These are phyloP conservation scores for Blastomyces gilchristii DNA, from an alignment of 2,329 filamentous ascomycete species.

Conservation along the genomic window DNA sequence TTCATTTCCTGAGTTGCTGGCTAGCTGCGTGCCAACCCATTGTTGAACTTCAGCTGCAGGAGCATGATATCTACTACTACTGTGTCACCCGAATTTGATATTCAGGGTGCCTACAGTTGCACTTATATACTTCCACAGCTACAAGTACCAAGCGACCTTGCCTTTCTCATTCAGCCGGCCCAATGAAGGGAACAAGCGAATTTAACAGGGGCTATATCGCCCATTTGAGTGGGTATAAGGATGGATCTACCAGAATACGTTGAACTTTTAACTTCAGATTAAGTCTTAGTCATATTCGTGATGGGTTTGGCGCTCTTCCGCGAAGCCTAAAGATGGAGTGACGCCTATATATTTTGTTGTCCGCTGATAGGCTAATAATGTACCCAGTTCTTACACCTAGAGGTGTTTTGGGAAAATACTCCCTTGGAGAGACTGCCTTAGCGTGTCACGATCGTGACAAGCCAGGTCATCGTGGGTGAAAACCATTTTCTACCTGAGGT, in stretches of 20 bases:
- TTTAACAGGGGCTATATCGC: background rate
- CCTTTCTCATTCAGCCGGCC: background rate
- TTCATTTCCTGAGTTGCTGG: background rate
- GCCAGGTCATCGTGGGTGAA: conserved; percentile 3
- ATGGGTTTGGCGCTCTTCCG: background rate
- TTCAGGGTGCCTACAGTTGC: background rate
- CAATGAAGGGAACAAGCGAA: background rate
- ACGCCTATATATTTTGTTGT: background rate
- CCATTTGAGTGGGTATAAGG: background rate
- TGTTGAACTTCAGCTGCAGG: background rate
- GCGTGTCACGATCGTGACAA: background rate
- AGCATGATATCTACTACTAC: background rate
- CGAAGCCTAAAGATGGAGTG: background rate
- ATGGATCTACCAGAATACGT: background rate
- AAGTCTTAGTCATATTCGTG: background rate
- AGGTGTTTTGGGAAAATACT: background rate
- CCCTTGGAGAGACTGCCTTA: background rate
- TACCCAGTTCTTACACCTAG: background rate
- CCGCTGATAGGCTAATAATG: background rate
- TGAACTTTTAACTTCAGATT: background rate
- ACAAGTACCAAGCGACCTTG: background rate
- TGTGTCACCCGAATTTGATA: background rate
- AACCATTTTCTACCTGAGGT: background rate
- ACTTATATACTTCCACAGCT: background rate
- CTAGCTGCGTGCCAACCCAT: background rate